Percentiles rank a stretch among this genome's conserved stretches.
phyloP scores from a whole-genome alignment of 108 stramenopile species.

The Stephanodiscus minutulus region DNA sequence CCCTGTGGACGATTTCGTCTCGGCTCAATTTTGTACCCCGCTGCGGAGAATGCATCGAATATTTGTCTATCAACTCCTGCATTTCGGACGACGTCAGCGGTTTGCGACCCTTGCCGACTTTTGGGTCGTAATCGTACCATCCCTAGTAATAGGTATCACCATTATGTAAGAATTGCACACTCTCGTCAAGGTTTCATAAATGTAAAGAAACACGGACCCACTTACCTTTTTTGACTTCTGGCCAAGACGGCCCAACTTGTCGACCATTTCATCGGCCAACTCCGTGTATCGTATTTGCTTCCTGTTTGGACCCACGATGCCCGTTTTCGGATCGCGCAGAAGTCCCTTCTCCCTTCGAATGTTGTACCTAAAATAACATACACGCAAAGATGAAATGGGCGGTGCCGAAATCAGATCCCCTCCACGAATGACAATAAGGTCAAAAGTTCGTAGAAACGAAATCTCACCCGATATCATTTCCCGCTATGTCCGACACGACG shows the following conservation, averaged over 20 bases:
- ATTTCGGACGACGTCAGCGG: conserved; percentile 82
- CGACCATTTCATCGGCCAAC: conserved; percentile 88
- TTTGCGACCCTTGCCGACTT: conserved; percentile 80
- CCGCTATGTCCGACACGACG: conserved; percentile 92
- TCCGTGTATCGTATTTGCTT: conserved; percentile 79
- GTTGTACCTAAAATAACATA: conserved; percentile 45
- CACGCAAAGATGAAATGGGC: no score
- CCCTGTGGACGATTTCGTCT: conserved; percentile 67
- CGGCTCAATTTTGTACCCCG: conserved; percentile 41
- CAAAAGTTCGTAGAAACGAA: neutral
- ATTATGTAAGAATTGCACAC: neutral
- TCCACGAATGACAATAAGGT: neutral
- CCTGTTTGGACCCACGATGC: conserved; percentile 51
- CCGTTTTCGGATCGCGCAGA: conserved; percentile 53
- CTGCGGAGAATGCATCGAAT: conserved; percentile 42
- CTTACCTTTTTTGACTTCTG: conserved; percentile 81
- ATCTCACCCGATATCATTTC: conserved; percentile 88
- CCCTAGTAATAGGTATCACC: conserved; percentile 39
- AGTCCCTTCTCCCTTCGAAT: conserved; percentile 81
- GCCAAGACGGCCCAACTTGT: conserved; percentile 84
- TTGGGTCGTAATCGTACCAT: conserved; percentile 88
- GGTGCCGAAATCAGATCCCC: neutral
- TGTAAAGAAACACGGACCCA: neutral
- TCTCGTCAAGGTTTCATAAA: conserved; percentile 7
- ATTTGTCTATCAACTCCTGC: conserved; percentile 55